phyloP scores from a whole-genome alignment of 2,329 filamentous ascomycete species.

The Colletotrichum brevisporum region DNA sequence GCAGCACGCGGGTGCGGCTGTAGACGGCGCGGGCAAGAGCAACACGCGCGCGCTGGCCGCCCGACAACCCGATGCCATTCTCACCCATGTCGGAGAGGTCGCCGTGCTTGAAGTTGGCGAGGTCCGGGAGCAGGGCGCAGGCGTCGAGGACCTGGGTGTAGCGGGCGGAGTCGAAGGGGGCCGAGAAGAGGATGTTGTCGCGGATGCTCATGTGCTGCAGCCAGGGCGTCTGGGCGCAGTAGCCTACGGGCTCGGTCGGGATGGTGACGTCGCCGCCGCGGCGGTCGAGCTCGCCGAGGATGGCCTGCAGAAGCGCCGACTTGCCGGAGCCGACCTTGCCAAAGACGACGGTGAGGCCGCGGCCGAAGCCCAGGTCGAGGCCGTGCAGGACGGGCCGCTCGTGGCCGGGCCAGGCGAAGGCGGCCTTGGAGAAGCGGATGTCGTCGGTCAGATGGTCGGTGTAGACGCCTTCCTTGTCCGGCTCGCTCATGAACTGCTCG shows the following conservation, averaged over 20 bases:
- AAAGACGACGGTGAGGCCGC: conserved; percentile 68
- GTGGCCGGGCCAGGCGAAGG: conserved; percentile 85
- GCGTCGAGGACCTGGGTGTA: conserved; percentile 74
- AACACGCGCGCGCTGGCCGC: conserved; percentile 74
- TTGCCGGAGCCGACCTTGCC: conserved; percentile 75
- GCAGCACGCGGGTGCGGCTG: conserved; percentile 67
- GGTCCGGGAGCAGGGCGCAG: conserved; percentile 70
- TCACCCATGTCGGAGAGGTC: conserved; percentile 73
- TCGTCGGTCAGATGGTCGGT: conserved; percentile 54
- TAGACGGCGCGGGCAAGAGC: conserved; percentile 75
- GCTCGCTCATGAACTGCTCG: conserved; percentile 88
- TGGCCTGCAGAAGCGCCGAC: conserved; percentile 70
- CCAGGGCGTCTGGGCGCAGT: conserved; percentile 75
- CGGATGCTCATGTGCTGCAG: conserved; percentile 76
- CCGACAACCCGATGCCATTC: conserved; percentile 73
- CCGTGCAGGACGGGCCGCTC: conserved; percentile 64
- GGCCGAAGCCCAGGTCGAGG: conserved; percentile 61
- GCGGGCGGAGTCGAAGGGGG: conserved; percentile 64
- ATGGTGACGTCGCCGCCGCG: conserved; percentile 63
- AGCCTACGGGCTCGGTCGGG: conserved; percentile 65
- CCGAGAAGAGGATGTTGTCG: conserved; percentile 76
- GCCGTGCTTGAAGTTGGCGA: conserved; percentile 68
- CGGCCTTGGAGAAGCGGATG: conserved; percentile 73
- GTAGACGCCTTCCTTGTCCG: conserved; percentile 75
- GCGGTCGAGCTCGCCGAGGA: conserved; percentile 78